Evolutionary conservation across 163 green algal genomes (phyloP).

Genomic region (Prototheca wickerhamii): DNA sequence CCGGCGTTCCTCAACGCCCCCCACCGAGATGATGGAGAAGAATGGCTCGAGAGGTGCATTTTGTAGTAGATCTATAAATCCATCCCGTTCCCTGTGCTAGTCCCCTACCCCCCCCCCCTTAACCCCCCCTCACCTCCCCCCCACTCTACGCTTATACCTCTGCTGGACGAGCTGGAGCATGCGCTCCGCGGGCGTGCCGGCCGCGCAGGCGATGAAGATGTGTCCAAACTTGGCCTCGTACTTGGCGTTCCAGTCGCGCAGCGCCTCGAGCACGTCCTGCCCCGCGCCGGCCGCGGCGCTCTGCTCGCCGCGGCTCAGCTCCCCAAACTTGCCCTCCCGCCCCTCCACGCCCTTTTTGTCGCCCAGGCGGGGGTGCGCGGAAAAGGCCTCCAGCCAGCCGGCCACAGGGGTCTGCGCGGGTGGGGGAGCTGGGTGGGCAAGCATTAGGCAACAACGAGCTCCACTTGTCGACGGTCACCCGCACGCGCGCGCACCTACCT

Average conservation of each 20-base stretch:
- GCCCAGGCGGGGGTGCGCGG: conserved; percentile 80
- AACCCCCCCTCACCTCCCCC: not conserved
- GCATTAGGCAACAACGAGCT: not conserved
- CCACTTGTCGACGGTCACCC: not conserved
- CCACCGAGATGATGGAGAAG: not conserved
- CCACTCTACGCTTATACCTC: conserved; percentile 27
- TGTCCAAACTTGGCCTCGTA: conserved; percentile 85
- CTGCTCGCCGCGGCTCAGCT: conserved; percentile 60
- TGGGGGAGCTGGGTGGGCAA: not conserved
- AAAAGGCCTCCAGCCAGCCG: conserved; percentile 84
- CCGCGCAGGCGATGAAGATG: conserved; percentile 95
- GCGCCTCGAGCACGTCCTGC: conserved; percentile 11
- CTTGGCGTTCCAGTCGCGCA: conserved; percentile 62
- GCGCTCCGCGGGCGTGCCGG: conserved; percentile 53
- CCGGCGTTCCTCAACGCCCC: conserved; percentile 21
- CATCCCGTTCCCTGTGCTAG: not conserved
- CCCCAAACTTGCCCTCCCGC: conserved; percentile 47
- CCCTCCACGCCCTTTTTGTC: conserved; percentile 46
- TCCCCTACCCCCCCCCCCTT: not conserved
- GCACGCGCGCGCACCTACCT: conserved; percentile 2
- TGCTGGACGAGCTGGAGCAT: conserved; percentile 65
- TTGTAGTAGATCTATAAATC: not conserved
- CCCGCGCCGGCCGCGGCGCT: conserved; percentile 4
- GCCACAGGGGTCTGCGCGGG: conserved; percentile 42
- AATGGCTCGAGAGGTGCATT: not conserved